Evolutionary conservation across 1,284 basidiomycete genomes (phyloP).

Genomic region (Rhodotorula sp.): DNA sequence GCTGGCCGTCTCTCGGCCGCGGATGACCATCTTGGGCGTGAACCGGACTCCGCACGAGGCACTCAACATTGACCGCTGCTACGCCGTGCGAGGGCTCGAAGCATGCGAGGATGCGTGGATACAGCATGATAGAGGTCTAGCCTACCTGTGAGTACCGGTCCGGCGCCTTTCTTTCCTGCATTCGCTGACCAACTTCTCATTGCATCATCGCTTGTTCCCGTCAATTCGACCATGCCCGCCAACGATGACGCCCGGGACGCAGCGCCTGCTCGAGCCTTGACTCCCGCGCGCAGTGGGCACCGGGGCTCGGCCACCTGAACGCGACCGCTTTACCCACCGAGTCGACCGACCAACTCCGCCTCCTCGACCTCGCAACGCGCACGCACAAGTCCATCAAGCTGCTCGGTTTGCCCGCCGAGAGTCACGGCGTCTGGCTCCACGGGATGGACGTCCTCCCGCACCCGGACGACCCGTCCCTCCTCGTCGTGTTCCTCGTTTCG

Average conservation of each 20-base stretch:
- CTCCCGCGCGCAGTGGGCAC: slow-evolving; percentile 60
- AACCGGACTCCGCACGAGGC: neutral
- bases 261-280: slow-evolving; percentile 60
- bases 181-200: neutral
- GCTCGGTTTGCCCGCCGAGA: slow-evolving; percentile 12
- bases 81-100: slow-evolving; percentile 7
- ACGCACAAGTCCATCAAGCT: slow-evolving; percentile 9
- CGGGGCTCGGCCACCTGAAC: slow-evolving; percentile 52
- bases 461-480: slow-evolving; percentile 53
- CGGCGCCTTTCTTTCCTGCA: neutral
- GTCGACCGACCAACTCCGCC: slow-evolving; percentile 61
- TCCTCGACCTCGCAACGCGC: slow-evolving; percentile 52
- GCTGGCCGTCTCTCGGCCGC: neutral
- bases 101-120: slow-evolving; percentile 36
- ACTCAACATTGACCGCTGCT: slow-evolving; percentile 22
- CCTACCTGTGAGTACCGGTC: slow-evolving; percentile 26
- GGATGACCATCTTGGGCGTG: slow-evolving; percentile 14
- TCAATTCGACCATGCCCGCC: neutral
- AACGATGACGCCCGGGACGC: too few relatives aligned
- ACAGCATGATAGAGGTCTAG: slow-evolving; percentile 10
- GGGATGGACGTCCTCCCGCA: slow-evolving; percentile 70
- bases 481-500: slow-evolving; percentile 67
- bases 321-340: slow-evolving; percentile 34
- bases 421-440: slow-evolving; percentile 57
- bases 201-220: neutral